These are phyloP conservation scores for Agarophyton chilense DNA, from an alignment of 23 red algal genomes.

Conservation along the genomic window DNA sequence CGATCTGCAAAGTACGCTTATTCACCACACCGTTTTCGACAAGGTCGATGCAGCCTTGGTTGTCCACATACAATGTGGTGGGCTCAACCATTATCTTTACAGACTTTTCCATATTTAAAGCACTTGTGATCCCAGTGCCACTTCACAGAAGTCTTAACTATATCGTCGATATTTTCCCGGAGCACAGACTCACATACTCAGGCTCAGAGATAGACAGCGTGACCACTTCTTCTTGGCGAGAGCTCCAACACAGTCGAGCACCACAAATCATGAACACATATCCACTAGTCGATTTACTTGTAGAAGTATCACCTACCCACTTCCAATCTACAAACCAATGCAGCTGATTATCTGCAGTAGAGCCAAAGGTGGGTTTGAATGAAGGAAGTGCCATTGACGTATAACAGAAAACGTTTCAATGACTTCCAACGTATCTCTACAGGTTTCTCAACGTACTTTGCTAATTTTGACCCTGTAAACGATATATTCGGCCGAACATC, in stretches of 20 bases:
- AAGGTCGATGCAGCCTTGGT: conserved; percentile 24
- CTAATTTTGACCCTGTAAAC: no score
- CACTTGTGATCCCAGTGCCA: neutral
- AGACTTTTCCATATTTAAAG: neutral
- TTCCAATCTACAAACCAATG: neutral
- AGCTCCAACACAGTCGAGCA: conserved; percentile 5
- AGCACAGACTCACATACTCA: conserved; percentile 41
- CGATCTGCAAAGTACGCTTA: neutral
- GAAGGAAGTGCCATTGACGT: neutral
- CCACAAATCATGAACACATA: conserved; percentile 11
- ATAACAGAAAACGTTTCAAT: no score
- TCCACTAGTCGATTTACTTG: neutral
- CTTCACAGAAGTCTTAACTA: conserved; percentile 10
- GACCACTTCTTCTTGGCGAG: conserved; percentile 29
- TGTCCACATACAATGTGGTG: conserved; percentile 7
- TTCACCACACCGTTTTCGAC: neutral
- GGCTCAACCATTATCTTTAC: conserved; percentile 28
- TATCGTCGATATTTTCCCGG: neutral
- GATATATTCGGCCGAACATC: no score
- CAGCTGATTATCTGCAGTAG: neutral
- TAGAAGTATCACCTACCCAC: neutral
- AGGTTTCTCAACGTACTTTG: no score
- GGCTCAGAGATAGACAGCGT: conserved; percentile 26
- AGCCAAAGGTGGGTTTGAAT: neutral
- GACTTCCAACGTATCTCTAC: neutral